Evolutionary conservation across 2,329 filamentous ascomycete genomes (phyloP).

Genomic region (Calonectria pseudoturangicola): DNA sequence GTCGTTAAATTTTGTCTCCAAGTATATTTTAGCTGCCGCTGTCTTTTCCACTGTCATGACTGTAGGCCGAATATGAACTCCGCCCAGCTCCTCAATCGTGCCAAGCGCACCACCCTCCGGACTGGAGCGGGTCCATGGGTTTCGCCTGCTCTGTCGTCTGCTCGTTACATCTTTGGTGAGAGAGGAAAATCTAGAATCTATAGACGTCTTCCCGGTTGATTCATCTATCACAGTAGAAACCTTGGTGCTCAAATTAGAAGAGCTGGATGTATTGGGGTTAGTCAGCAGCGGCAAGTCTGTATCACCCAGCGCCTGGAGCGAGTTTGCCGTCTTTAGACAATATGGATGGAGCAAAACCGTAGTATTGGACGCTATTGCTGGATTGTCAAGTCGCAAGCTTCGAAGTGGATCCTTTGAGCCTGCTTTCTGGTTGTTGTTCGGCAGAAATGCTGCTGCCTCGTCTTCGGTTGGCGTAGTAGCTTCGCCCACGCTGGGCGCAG

Average conservation of each 20-base stretch:
- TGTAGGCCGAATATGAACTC: slow-evolving; percentile 57
- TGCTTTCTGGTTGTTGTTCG: slow-evolving; percentile 42
- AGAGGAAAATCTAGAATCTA: slow-evolving; percentile 56
- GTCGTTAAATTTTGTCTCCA: slow-evolving; percentile 90
- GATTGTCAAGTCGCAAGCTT: slow-evolving; percentile 53
- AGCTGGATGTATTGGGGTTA: slow-evolving; percentile 50
- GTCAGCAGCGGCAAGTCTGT: slow-evolving; percentile 45
- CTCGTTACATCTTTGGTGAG: slow-evolving; percentile 48
- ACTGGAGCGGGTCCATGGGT: slow-evolving; percentile 61
- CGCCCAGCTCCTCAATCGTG: slow-evolving; percentile 60
- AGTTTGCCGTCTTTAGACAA: slow-evolving; percentile 49
- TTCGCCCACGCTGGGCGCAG: slow-evolving; percentile 41
- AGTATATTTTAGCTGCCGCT: slow-evolving; percentile 87
- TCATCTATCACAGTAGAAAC: slow-evolving; percentile 50
- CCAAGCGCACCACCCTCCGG: slow-evolving; percentile 59
- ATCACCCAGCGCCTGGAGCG: slow-evolving; percentile 51
- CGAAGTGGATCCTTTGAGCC: slow-evolving; percentile 53
- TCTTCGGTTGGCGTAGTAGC: not conserved
- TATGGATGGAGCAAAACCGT: slow-evolving; percentile 55
- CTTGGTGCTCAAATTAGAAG: slow-evolving; percentile 55
- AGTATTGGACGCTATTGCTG: slow-evolving; percentile 52
- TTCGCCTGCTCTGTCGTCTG: slow-evolving; percentile 55
- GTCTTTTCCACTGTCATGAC: slow-evolving; percentile 82
- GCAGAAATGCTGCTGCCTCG: slow-evolving; percentile 2
- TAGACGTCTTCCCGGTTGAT: slow-evolving; percentile 59